Base-by-base conservation (phyloP, 768 basidiomycete species). In the Russula dissimulans region DNA sequence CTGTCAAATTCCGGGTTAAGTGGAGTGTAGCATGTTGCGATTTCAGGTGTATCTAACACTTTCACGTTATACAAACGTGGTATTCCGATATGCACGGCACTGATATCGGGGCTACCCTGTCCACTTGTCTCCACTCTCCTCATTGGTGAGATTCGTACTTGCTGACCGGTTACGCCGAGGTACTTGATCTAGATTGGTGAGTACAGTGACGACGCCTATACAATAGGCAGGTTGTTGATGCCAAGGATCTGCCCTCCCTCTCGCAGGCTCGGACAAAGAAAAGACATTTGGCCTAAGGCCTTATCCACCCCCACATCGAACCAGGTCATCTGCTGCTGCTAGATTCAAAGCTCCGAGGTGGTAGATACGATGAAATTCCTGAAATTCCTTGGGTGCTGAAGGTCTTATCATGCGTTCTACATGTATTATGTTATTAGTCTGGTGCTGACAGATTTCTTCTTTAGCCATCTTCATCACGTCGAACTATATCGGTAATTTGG, bases 61-160 rank as follows among this genome's bases (percentile, higher is more conserved):
- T 78, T 76, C 7, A 70, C 70, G 12, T 62, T 78, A 39, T 77
- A 77, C 70, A 75, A 71, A 59, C 70, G 76, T 17, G 76, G 76
- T 22, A 69, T 77, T 43, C 76, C 76, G 34, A 70, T 78, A 34
- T 77, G 77, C 66, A 78, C 77, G 1, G 77, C 10, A 78, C 76
- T 1, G 76, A 76, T n/a, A 69, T 78, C 36, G 77, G 77, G 18
- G 74, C 76, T 38, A 74, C 74, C 5, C 68, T 78, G 14, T 76
- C 76, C 8, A 78, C 77, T 14, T 77, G 76, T 59, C 63, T 77
- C 36, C 76, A 77, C 66, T 71, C 70, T 39, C 71, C 72, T 43
- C 44, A 73, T 60, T 74, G 73, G 73, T 72, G 59, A 69, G 71
- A 60, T 50, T 59, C 46, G n/a, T n/a, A 29, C 42, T 41, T 43